phyloP scores from a whole-genome alignment of 2,329 filamentous ascomycete genomes.

The Mollisiaceae sp. region DNA sequence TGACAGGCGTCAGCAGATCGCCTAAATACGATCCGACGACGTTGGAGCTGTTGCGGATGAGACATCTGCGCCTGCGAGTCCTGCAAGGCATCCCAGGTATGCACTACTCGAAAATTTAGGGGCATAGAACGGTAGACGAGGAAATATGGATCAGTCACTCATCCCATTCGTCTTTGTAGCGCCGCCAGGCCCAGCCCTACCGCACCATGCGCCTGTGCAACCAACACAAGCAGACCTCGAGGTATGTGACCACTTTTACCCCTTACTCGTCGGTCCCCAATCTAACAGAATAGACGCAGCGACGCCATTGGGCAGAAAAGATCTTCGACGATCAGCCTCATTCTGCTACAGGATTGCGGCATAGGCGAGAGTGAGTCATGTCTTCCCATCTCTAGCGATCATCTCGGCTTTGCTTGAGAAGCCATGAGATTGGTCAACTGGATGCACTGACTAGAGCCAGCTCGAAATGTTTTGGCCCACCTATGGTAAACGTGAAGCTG shows the following conservation, averaged over 20 bases:
- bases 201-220: slow-evolving; percentile 29
- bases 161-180: slow-evolving; percentile 32
- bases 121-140: slow-evolving; percentile 3
- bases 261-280: slow-evolving; percentile 12
- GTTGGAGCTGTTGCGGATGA: slow-evolving; percentile 54
- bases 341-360: slow-evolving; percentile 56
- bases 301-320: slow-evolving; percentile 63
- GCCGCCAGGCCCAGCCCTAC: slow-evolving; percentile 29
- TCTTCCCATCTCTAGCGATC: slow-evolving; percentile 18
- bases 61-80: slow-evolving; percentile 57
- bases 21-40: slow-evolving; percentile 61
- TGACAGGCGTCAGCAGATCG: slow-evolving; percentile 46
- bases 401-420: slow-evolving; percentile 21
- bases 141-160: slow-evolving; percentile 31
- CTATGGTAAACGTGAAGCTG: slow-evolving; percentile 50
- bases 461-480: slow-evolving; percentile 54
- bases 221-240: slow-evolving; percentile 34
- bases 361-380: slow-evolving; percentile 45
- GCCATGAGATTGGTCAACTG: slow-evolving; percentile 21
- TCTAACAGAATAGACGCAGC: slow-evolving; percentile 44
- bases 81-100: slow-evolving; percentile 55
- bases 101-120: slow-evolving; percentile 18
- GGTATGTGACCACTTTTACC: slow-evolving; percentile 30
- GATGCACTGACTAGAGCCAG: slow-evolving; percentile 40
- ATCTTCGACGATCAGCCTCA: slow-evolving; percentile 60